Evolutionary conservation across 495 filamentous ascomycete species (phyloP).

Genomic region (Penicillium goetzii): DNA sequence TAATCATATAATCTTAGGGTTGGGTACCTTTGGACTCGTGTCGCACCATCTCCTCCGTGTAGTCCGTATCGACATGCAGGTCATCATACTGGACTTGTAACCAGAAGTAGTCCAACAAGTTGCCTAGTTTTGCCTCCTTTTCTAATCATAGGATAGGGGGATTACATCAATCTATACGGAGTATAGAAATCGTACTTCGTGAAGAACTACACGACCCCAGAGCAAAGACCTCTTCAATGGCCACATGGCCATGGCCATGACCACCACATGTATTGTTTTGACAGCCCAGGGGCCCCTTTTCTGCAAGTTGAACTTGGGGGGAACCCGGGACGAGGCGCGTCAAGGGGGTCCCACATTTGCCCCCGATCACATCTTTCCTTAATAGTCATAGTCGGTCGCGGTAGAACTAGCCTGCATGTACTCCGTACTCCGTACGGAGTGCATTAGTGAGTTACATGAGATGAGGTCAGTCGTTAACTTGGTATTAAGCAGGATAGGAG

Average conservation of each 20-base stretch:
- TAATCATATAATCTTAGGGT: neutral
- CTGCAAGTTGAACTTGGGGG: constrained; percentile 11
- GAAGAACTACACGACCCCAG: neutral
- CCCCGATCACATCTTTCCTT: constrained; percentile 10
- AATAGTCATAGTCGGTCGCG: neutral
- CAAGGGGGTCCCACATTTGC: constrained; percentile 12
- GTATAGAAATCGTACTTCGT: neutral
- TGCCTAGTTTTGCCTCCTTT: neutral
- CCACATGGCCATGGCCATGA: neutral
- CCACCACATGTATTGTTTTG: constrained; percentile 5
- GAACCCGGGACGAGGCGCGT: neutral
- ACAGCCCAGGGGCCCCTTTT: constrained; percentile 20
- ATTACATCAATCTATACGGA: neutral
- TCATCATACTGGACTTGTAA: constrained; percentile 14
- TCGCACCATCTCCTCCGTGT: constrained; percentile 29
- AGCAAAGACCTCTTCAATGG: neutral
- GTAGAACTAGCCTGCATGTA: neutral
- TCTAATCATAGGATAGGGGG: neutral
- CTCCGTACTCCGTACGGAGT: constrained; percentile 1
- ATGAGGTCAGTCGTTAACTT: neutral
- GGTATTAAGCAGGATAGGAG: neutral
- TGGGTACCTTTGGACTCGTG: constrained; percentile 8
- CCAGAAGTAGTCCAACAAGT: neutral
- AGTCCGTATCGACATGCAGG: constrained; percentile 20
- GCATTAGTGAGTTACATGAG: constrained; percentile 6